Percentiles rank a stretch among this genome's conserved stretches.
Conservation (phyloP, 257 asterid genomes). For the Fraxinus pennsylvanica region DNA sequence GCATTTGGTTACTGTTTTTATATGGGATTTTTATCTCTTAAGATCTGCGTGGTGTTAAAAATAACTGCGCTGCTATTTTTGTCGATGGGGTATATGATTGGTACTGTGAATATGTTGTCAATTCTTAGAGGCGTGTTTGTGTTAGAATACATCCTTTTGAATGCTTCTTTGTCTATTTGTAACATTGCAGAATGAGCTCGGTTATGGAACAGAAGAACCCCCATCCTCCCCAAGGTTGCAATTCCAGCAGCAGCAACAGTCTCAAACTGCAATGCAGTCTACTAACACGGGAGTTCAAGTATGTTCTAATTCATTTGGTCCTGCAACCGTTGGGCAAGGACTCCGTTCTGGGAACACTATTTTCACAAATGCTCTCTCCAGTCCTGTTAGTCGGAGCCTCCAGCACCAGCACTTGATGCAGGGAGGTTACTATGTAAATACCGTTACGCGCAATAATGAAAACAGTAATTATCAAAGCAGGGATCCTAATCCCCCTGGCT, state of each 20-base stretch:
- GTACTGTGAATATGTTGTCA: too few relatives aligned
- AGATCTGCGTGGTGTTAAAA: too few relatives aligned
- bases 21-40: neutral
- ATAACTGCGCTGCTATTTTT: neutral
- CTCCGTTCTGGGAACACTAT: constrained; percentile 39
- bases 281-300: constrained; percentile 40
- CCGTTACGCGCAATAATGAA: constrained; percentile 37
- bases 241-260: constrained; percentile 43
- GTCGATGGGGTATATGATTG: neutral
- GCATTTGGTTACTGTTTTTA: neutral
- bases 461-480: constrained; percentile 35
- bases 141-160: neutral
- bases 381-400: constrained; percentile 60
- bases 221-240: constrained; percentile 53
- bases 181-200: constrained; percentile 57
- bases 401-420: constrained; percentile 62
- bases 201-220: constrained; percentile 53
- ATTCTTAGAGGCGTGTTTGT: neutral
- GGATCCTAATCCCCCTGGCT: constrained; percentile 46
- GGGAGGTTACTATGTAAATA: constrained; percentile 37
- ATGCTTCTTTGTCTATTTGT: neutral
- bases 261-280: constrained; percentile 35
- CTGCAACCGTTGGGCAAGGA: constrained; percentile 47
- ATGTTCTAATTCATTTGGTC: constrained; percentile 47
- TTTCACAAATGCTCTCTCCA: constrained; percentile 64